A percentile compares a stretch with the other conserved stretches of the same genome.
These are phyloP conservation scores for Nakazawaea peltata DNA, from an alignment of 805 yeast species.

Conservation along the genomic window DNA sequence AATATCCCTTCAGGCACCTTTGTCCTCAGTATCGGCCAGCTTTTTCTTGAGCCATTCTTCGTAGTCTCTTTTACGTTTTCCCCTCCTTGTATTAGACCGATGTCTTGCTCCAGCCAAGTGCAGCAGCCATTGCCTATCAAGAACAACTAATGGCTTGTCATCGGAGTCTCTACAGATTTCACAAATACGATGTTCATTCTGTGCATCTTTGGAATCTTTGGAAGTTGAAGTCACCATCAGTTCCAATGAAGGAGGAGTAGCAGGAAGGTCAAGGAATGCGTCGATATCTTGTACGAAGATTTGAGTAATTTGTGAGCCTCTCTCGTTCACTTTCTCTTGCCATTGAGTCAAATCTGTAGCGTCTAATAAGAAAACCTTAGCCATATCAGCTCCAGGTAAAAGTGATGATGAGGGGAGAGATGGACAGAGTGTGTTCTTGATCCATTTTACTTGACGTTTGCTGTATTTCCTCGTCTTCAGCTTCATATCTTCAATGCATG, in stretches of 20 bases:
- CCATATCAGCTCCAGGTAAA: slow-evolving; percentile 42
- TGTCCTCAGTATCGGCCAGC: too few relatives aligned
- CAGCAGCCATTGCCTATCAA: slow-evolving; percentile 68
- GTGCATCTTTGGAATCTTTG: neutral
- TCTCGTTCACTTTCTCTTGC: slow-evolving; percentile 42
- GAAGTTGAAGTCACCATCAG: slow-evolving; percentile 6
- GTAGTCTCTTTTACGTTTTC: slow-evolving; percentile 43
- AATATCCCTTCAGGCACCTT: too few relatives aligned
- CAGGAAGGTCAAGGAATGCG: slow-evolving; percentile 1
- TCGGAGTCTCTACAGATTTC: slow-evolving; percentile 50
- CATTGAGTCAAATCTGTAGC: slow-evolving; percentile 67
- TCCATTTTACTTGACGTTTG: slow-evolving; percentile 86
- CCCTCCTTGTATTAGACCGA: slow-evolving; percentile 37
- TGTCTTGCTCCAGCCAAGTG: slow-evolving; percentile 71
- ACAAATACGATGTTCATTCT: slow-evolving; percentile 56
- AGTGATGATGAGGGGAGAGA: slow-evolving; percentile 46
- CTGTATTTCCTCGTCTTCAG: slow-evolving; percentile 81
- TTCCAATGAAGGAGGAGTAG: slow-evolving; percentile 5
- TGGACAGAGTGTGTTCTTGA: slow-evolving; percentile 56
- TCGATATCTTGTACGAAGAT: slow-evolving; percentile 15
- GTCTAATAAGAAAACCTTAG: slow-evolving; percentile 60
- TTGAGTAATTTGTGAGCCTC: slow-evolving; percentile 46
- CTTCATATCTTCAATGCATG: slow-evolving; percentile 72
- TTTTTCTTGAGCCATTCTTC: slow-evolving; percentile 32
- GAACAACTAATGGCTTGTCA: slow-evolving; percentile 49